These are phyloP conservation scores for Colletotrichum sidae DNA, from an alignment of 2,329 filamentous ascomycete species.

Conservation along the genomic window DNA sequence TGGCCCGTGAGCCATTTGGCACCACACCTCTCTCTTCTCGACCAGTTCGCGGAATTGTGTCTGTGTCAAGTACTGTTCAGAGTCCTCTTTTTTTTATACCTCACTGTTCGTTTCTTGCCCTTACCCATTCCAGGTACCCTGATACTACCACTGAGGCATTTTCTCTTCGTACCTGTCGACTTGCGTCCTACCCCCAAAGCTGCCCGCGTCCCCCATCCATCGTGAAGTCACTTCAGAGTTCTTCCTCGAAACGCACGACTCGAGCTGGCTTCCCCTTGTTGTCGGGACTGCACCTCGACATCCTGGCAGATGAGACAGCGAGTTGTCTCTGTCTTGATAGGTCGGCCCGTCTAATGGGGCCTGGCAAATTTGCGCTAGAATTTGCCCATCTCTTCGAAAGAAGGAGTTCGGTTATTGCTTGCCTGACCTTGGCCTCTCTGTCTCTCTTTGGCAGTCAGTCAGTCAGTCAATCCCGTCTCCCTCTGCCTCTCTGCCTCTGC, in stretches of 20 bases:
- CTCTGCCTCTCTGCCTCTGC: too few relatives aligned
- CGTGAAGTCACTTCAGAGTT: conserved; percentile 36
- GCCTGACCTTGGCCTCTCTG: neutral
- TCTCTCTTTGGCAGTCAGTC: too few relatives aligned
- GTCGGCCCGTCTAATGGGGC: conserved; percentile 37
- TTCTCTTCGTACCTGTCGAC: conserved; percentile 27
- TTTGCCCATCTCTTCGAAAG: conserved; percentile 28
- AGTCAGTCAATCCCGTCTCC: too few relatives aligned
- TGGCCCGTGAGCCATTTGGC: conserved; percentile 23
- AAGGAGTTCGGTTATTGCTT: conserved; percentile 27
- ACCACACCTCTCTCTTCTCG: conserved; percentile 17
- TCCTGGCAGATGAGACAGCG: conserved; percentile 38
- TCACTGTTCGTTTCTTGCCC: neutral
- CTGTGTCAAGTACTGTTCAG: conserved; percentile 26
- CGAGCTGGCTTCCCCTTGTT: conserved; percentile 37
- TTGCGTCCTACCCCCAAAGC: conserved; percentile 26
- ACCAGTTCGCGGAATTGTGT: conserved; percentile 34
- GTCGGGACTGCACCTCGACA: conserved; percentile 33
- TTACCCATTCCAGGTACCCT: conserved; percentile 6
- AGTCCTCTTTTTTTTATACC: conserved; percentile 14
- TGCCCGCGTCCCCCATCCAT: conserved; percentile 21
- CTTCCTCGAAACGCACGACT: conserved; percentile 37
- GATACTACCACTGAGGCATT: conserved; percentile 37
- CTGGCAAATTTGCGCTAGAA: conserved; percentile 37
- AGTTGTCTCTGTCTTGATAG: conserved; percentile 38